Percentiles rank a stretch among this genome's conserved stretches.
Conservation (phyloP, 257 asterid genomes). For the Mitragyna speciosa region DNA sequence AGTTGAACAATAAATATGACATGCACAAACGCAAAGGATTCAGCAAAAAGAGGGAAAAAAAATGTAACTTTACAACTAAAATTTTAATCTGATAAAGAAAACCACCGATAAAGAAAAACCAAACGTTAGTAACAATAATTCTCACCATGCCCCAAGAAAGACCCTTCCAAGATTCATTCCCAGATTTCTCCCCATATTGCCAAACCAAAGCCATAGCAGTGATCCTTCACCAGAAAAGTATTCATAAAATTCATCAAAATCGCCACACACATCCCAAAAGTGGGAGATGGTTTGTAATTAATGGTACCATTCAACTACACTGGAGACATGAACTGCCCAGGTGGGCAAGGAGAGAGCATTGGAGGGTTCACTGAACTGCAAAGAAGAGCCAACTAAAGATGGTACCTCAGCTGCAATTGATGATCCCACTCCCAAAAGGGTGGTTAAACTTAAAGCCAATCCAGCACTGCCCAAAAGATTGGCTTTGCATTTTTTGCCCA, state of each 20-base stretch:
- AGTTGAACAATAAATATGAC: not conserved
- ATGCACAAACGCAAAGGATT: not conserved
- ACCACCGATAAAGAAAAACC: too few relatives aligned
- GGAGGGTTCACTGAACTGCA: slow-evolving; percentile 63
- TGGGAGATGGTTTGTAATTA: not conserved
- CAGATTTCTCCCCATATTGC: slow-evolving; percentile 89
- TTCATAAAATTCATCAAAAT: not conserved
- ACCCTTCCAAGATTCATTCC: slow-evolving; percentile 93
- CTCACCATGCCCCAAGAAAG: slow-evolving; percentile 99
- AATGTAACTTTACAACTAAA: not conserved
- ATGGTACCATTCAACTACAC: slow-evolving; percentile 89
- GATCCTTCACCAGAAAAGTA: slow-evolving; percentile 47
- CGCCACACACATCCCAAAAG: not conserved
- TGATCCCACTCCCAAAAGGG: slow-evolving; percentile 51
- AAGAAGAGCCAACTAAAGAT: slow-evolving; percentile 28
- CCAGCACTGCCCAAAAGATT: slow-evolving; percentile 63
- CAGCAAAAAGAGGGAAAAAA: not conserved
- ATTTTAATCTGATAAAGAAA: not conserved
- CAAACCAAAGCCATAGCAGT: slow-evolving; percentile 95
- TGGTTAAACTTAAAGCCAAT: slow-evolving; percentile 40
- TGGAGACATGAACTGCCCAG: slow-evolving; percentile 93
- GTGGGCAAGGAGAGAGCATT: slow-evolving; percentile 96
- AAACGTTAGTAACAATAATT: slow-evolving; percentile 13
- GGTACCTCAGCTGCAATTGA: slow-evolving; percentile 54
- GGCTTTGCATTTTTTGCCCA: slow-evolving; percentile 29